Conservation (phyloP, 345 rosid genomes). For the Hirschfeldia incana region DNA sequence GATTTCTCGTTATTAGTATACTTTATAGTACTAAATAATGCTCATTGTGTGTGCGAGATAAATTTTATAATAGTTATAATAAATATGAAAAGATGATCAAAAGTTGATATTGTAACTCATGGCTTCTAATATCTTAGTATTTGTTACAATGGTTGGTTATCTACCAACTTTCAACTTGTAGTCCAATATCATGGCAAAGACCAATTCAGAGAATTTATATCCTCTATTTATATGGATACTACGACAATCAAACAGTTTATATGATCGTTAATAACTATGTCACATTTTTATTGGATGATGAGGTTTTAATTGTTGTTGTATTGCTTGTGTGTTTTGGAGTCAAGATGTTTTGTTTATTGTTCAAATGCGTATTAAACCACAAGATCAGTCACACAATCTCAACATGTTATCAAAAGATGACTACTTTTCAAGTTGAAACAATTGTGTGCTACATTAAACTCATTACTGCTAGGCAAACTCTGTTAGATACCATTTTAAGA, state of each 20-base stretch:
- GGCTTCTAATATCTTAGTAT: background rate
- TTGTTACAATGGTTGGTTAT: background rate
- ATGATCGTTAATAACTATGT: background rate
- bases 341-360: background rate
- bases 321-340: background rate
- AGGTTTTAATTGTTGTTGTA: background rate
- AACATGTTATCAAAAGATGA: background rate
- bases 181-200: background rate
- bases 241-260: slow-evolving; percentile 1
- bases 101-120: background rate
- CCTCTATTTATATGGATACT: slow-evolving; percentile 10
- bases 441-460: background rate
- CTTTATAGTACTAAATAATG: background rate
- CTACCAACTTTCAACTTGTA: slow-evolving; percentile 17
- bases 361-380: background rate
- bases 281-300: background rate
- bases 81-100: background rate
- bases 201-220: background rate
- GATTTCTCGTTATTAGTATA: too few relatives aligned
- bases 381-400: background rate
- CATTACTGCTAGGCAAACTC: background rate
- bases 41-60: background rate
- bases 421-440: background rate
- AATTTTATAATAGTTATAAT: background rate
- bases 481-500: background rate